phyloP scores from a whole-genome alignment of 805 yeast genomes.

The Groenewaldozyma salmanticensis region DNA sequence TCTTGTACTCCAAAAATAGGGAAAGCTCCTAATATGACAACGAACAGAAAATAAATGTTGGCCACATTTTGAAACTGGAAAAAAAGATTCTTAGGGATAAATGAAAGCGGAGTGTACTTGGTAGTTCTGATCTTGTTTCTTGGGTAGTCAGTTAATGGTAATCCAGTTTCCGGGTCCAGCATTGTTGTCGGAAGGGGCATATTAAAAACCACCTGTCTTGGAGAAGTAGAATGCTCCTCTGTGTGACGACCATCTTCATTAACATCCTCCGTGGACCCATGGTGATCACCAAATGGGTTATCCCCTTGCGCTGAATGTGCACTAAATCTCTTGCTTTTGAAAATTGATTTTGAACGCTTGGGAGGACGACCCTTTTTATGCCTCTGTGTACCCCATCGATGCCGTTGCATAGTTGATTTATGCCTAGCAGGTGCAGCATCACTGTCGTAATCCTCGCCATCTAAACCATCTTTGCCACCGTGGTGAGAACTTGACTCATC shows the following conservation, averaged over 20 bases:
- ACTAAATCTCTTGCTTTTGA: conserved; percentile 5
- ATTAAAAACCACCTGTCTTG: conserved; percentile 41
- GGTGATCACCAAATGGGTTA: conserved; percentile 1
- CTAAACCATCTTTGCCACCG: neutral
- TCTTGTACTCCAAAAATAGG: conserved; percentile 65
- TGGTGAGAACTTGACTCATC: neutral
- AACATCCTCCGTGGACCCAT: conserved; percentile 2
- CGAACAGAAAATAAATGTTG: conserved; percentile 73
- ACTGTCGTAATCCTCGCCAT: conserved; percentile 1
- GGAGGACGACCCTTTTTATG: conserved; percentile 58
- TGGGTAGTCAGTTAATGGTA: conserved; percentile 53
- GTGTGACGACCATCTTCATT: conserved; percentile 1
- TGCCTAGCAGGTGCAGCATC: conserved; percentile 24
- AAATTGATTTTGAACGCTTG: conserved; percentile 20
- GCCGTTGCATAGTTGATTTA: conserved; percentile 55
- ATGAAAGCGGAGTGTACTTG: conserved; percentile 85
- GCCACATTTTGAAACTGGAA: conserved; percentile 86
- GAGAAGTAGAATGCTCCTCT: conserved; percentile 2
- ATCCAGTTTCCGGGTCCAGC: conserved; percentile 43
- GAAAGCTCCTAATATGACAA: conserved; percentile 70
- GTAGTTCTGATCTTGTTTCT: conserved; percentile 94
- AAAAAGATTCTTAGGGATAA: conserved; percentile 74
- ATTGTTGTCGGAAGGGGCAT: conserved; percentile 39
- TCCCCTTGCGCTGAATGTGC: neutral
- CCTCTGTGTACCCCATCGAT: conserved; percentile 89